Conservation (phyloP, 169 alveolate species). For the Miamiensis avidus region DNA sequence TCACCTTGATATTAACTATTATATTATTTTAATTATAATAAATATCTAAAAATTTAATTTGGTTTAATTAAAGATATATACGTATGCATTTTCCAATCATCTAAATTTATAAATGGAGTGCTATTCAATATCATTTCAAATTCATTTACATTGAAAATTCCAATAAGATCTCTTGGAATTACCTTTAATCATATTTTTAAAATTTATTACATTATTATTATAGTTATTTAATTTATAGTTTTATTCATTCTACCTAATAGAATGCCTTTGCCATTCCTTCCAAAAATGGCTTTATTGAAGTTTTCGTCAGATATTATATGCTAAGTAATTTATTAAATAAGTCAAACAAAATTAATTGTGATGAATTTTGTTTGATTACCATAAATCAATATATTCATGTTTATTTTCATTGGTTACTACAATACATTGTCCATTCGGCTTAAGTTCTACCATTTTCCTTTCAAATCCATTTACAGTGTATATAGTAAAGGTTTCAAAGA, state of each 20-base stretch:
- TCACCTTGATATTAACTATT: conserved; percentile 59
- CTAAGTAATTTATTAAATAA: conserved; percentile 7
- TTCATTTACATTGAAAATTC: conserved; percentile 56
- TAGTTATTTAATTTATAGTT: not conserved
- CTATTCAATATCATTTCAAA: conserved; percentile 60
- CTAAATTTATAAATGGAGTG: conserved; percentile 53
- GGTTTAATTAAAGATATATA: no score
- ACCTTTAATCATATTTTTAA: conserved; percentile 13
- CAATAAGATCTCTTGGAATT: conserved; percentile 39
- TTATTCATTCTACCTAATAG: conserved; percentile 38
- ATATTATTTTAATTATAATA: not conserved
- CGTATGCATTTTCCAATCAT: conserved; percentile 57
- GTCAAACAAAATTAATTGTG: not conserved
- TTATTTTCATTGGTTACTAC: conserved; percentile 49
- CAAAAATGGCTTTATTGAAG: conserved; percentile 47
- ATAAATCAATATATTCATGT: conserved; percentile 22
- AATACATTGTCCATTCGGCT: conserved; percentile 50
- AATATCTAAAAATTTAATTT: no score
- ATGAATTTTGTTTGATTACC: conserved; percentile 5
- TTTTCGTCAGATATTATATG: conserved; percentile 56
- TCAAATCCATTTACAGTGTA: conserved; percentile 27
- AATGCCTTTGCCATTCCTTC: conserved; percentile 50
- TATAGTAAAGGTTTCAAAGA: conserved; percentile 31
- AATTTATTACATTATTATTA: no score
- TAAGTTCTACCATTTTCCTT: conserved; percentile 46